These are phyloP conservation scores for Phaffomyces opuntiae DNA, from an alignment of 805 yeast species.

Conservation along the genomic window DNA sequence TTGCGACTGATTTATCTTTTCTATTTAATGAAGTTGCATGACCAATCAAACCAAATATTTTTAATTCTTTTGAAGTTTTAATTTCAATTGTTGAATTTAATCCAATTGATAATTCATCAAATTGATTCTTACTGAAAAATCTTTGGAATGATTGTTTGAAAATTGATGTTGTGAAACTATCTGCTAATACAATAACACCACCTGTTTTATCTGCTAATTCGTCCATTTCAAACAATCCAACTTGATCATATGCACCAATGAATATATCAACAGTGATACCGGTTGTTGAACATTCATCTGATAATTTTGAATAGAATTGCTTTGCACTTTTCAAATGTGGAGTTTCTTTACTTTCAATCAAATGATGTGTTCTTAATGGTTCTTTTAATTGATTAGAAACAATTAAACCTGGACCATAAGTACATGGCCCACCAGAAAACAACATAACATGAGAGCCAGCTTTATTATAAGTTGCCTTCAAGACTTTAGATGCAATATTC, in stretches of 20 bases:
- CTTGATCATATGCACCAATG: constrained; percentile 63
- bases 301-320: constrained; percentile 42
- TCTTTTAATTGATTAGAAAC: constrained; percentile 51
- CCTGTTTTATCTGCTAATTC: constrained; percentile 51
- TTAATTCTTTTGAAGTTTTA: constrained; percentile 41
- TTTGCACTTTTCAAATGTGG: constrained; percentile 36
- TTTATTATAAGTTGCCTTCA: constrained; percentile 34
- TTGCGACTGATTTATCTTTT: constrained; percentile 17
- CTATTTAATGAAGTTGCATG: constrained; percentile 45
- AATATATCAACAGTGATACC: constrained; percentile 54
- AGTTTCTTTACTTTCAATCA: constrained; percentile 40
- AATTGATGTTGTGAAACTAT: constrained; percentile 59
- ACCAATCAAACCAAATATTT: constrained; percentile 55
- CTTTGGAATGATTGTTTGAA: constrained; percentile 58
- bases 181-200: constrained; percentile 55
- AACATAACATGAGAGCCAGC: constrained; percentile 48
- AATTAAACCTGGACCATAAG: constrained; percentile 57
- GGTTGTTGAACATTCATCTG: constrained; percentile 37
- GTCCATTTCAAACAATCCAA: constrained; percentile 64
- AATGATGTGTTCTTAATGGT: constrained; percentile 62
- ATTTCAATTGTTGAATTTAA: constrained; percentile 55
- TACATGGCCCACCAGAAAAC: constrained; percentile 60
- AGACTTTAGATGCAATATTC: constrained; percentile 35
- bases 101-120: constrained; percentile 42
- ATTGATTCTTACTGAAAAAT: constrained; percentile 35